Percentiles rank a stretch among this genome's conserved stretches.
Conservation (phyloP, 2,329 filamentous ascomycete genomes). For the Basipetospora chlamydospora region DNA sequence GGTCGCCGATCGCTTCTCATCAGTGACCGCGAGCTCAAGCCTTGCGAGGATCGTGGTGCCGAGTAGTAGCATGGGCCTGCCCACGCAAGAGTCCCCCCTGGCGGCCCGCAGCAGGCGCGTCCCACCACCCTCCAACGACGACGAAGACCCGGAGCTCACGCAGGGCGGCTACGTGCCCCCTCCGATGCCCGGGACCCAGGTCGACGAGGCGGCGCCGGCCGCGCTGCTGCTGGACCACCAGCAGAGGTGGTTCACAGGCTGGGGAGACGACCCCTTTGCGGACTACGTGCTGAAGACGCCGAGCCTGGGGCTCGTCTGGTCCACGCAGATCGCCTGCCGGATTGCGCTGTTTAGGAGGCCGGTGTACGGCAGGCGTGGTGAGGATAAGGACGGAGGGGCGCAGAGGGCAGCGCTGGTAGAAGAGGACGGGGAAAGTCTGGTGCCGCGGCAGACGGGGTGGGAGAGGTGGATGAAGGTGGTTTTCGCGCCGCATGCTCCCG, state of each 20-base stretch:
- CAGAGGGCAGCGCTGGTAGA: constrained; percentile 9
- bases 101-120: constrained; percentile 27
- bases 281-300: constrained; percentile 58
- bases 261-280: constrained; percentile 56
- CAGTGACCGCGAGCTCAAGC: constrained; percentile 11
- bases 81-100: constrained; percentile 32
- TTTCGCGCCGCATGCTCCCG: constrained; percentile 63
- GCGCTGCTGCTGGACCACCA: constrained; percentile 72
- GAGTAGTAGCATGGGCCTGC: constrained; percentile 4
- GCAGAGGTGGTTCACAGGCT: constrained; percentile 88
- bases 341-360: constrained; percentile 67
- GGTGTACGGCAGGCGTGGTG: constrained; percentile 28
- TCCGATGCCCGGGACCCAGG: constrained; percentile 17
- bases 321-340: constrained; percentile 72
- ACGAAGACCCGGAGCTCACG: constrained; percentile 2
- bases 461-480: constrained; percentile 75
- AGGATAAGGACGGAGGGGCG: constrained; percentile 26
- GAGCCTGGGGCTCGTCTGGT: constrained; percentile 77
- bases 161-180: constrained; percentile 34
- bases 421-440: constrained; percentile 9
- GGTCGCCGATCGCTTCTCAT: constrained; percentile 71
- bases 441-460: constrained; percentile 41
- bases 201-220: constrained; percentile 21
- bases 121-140: constrained; percentile 13
- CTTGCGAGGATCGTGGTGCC: background rate